Evolutionary conservation across 208 protist species (phyloP).

Genomic region (Giardia muris): DNA sequence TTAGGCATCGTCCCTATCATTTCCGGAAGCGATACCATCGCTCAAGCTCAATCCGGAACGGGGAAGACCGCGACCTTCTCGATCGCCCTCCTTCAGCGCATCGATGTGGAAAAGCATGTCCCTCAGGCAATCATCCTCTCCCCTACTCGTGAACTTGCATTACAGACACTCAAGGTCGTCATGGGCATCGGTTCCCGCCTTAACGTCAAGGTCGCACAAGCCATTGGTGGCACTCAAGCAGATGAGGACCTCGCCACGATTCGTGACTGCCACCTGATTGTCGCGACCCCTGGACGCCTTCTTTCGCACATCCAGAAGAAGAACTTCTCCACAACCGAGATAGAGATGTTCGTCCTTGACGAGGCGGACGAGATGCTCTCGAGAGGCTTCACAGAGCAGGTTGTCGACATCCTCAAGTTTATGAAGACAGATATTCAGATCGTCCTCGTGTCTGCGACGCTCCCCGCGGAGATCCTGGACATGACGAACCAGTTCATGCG

Average conservation of each 20-base stretch:
- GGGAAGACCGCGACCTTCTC: slow-evolving; percentile 92
- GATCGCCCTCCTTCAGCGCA: slow-evolving; percentile 50
- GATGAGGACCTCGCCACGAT: slow-evolving; percentile 35
- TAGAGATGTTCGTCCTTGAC: slow-evolving; percentile 83
- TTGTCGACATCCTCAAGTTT: slow-evolving; percentile 90
- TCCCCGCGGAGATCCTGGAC: slow-evolving; percentile 88
- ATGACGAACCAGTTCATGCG: slow-evolving; percentile 94
- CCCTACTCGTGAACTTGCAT: slow-evolving; percentile 84
- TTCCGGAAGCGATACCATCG: slow-evolving; percentile 72
- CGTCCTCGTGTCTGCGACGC: slow-evolving; percentile 87
- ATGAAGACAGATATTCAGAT: slow-evolving; percentile 63
- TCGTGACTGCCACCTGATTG: slow-evolving; percentile 63
- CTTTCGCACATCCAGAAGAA: slow-evolving; percentile 79
- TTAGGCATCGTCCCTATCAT: slow-evolving; percentile 64
- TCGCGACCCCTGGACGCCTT: slow-evolving; percentile 87
- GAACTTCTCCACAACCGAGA: slow-evolving; percentile 55
- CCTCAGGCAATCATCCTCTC: slow-evolving; percentile 82
- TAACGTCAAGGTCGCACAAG: slow-evolving; percentile 53
- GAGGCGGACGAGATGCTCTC: slow-evolving; percentile 98
- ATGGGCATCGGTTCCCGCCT: slow-evolving; percentile 71
- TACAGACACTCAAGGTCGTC: slow-evolving; percentile 78
- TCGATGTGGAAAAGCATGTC: slow-evolving; percentile 57
- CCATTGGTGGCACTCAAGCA: slow-evolving; percentile 69
- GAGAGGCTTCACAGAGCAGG: slow-evolving; percentile 89
- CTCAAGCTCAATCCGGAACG: slow-evolving; percentile 89